A percentile compares a stretch with the other conserved stretches of the same genome.
These are phyloP conservation scores for Paramecium pentaurelia DNA, from an alignment of 73 alveolate genomes.

Conservation along the genomic window DNA sequence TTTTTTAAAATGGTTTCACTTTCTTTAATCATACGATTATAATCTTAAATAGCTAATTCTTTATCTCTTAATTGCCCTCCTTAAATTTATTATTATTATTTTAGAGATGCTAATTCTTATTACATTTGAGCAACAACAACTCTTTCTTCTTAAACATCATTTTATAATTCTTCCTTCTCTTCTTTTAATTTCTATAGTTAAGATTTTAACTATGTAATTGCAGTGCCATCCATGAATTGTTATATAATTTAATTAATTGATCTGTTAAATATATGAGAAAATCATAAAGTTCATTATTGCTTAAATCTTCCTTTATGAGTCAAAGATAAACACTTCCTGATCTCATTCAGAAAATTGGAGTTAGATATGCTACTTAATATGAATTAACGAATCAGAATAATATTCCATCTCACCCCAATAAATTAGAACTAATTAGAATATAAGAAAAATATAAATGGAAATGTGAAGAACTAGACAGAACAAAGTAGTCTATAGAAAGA, in stretches of 20 bases:
- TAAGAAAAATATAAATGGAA: neutral
- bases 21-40: conserved; percentile 36
- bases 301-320: neutral
- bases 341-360: neutral
- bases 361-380: neutral
- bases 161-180: conserved; percentile 24
- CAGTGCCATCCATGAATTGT: conserved; percentile 31
- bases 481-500: neutral
- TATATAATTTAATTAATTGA: neutral
- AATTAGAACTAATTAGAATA: neutral
- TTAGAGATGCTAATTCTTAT: neutral
- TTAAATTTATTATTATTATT: neutral
- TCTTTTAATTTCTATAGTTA: neutral
- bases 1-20: conserved; percentile 26
- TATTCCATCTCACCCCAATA: neutral
- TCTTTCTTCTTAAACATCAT: conserved; percentile 38
- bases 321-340: neutral
- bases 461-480: neutral
- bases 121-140: conserved; percentile 27
- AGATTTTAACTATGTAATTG: conserved; percentile 2
- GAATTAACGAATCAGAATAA: neutral
- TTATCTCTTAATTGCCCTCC: conserved; percentile 44
- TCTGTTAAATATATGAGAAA: neutral
- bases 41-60: conserved; percentile 37
- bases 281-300: neutral